phyloP scores from a whole-genome alignment of 305 asterid genomes.

The Fraxinus sp. region DNA sequence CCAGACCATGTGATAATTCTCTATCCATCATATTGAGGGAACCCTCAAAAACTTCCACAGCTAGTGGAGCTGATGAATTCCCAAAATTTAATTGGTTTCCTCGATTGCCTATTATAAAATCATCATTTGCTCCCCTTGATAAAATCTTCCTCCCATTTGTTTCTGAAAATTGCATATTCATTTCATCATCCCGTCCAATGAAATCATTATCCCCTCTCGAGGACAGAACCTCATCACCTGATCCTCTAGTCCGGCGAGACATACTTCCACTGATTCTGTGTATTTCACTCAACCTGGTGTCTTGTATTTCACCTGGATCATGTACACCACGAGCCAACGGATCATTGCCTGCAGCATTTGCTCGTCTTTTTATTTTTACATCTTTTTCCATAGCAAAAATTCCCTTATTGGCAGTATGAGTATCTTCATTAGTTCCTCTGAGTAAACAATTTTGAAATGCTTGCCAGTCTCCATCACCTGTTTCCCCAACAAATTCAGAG shows the following conservation, averaged over 20 bases:
- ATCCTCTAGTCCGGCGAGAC: slow-evolving; percentile 40
- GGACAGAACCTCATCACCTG: slow-evolving; percentile 46
- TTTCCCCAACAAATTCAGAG: slow-evolving; percentile 42
- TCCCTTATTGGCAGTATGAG: slow-evolving; percentile 37
- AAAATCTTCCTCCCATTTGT: slow-evolving; percentile 54
- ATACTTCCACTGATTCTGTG: slow-evolving; percentile 44
- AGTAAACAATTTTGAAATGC: slow-evolving; percentile 83
- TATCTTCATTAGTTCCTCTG: slow-evolving; percentile 61
- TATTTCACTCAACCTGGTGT: slow-evolving; percentile 43
- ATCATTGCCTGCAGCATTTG: slow-evolving; percentile 42
- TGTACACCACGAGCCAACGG: slow-evolving; percentile 46
- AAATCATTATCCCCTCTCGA: slow-evolving; percentile 38
- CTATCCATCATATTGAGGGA: slow-evolving; percentile 37
- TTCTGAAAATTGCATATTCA: slow-evolving; percentile 54
- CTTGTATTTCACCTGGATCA: slow-evolving; percentile 43
- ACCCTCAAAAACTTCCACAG: slow-evolving; percentile 43
- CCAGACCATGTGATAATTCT: slow-evolving; percentile 47
- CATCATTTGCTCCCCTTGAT: slow-evolving; percentile 52
- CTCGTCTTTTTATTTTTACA: slow-evolving; percentile 43
- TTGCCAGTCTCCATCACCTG: slow-evolving; percentile 74
- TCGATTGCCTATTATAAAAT: slow-evolving; percentile 52
- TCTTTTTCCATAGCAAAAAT: slow-evolving; percentile 62
- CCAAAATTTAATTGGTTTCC: slow-evolving; percentile 39
- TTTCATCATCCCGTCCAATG: slow-evolving; percentile 35
- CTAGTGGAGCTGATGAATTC: slow-evolving; percentile 53